A percentile compares a stretch with the other conserved stretches of the same genome.
Conservation (phyloP, 2,329 filamentous ascomycete species). For the Chrysosporium keratinophilum region DNA sequence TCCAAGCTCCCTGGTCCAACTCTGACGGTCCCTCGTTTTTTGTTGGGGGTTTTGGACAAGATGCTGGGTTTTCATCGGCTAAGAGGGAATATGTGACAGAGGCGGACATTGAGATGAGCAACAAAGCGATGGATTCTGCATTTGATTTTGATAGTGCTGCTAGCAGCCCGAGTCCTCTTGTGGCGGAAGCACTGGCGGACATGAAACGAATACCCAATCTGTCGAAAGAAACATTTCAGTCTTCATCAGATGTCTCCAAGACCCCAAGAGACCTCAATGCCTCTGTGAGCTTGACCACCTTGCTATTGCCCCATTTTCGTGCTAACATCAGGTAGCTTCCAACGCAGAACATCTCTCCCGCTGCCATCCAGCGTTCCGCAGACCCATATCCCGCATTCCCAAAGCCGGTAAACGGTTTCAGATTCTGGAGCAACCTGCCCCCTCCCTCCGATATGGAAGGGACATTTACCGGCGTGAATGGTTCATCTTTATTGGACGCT, state of each 20-base stretch:
- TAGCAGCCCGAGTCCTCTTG: slow-evolving; percentile 37
- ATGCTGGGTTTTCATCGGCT: slow-evolving; percentile 27
- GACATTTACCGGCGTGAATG: slow-evolving; percentile 39
- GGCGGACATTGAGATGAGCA: slow-evolving; percentile 36
- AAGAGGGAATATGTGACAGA: slow-evolving; percentile 26
- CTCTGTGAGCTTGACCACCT: not conserved
- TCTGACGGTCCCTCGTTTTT: slow-evolving; percentile 28
- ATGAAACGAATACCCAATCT: slow-evolving; percentile 12
- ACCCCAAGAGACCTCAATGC: not conserved
- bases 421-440: slow-evolving; percentile 34
- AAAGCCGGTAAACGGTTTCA: slow-evolving; percentile 20
- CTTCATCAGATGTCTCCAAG: not conserved
- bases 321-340: not conserved
- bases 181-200: slow-evolving; percentile 18
- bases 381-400: slow-evolving; percentile 5
- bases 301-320: not conserved
- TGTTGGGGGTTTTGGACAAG: slow-evolving; percentile 32
- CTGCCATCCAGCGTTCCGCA: slow-evolving; percentile 8
- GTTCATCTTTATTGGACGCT: slow-evolving; percentile 32
- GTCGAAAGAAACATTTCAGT: slow-evolving; percentile 14
- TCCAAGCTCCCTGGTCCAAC: slow-evolving; percentile 31
- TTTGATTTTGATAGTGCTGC: slow-evolving; percentile 42
- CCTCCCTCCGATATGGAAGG: slow-evolving; percentile 38
- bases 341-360: slow-evolving; percentile 6
- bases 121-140: slow-evolving; percentile 40